Percentiles rank a stretch among this genome's conserved stretches.
Evolutionary conservation across 2,329 filamentous ascomycete species (phyloP).

Genomic region (Trichophyton benhamiae): DNA sequence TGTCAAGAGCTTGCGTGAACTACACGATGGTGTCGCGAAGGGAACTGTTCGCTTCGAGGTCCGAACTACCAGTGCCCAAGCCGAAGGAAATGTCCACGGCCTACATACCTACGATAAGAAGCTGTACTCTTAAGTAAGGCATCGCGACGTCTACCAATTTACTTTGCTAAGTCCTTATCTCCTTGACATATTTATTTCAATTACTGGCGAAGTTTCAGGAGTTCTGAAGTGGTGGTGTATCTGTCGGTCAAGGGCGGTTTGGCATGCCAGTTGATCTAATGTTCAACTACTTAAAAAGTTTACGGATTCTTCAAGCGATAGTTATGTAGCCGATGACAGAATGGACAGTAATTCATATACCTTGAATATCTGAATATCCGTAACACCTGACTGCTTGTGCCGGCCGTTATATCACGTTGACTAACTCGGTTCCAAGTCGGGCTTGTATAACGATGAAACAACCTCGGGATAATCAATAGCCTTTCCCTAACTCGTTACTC

Average conservation of each 20-base stretch:
- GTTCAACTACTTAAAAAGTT: background rate
- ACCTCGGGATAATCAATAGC: background rate
- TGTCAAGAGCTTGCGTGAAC: slow-evolving; percentile 61
- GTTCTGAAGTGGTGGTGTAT: background rate
- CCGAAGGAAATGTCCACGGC: slow-evolving; percentile 89
- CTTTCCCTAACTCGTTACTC: no score
- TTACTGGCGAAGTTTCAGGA: background rate
- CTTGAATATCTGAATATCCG: background rate
- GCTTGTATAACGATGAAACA: background rate
- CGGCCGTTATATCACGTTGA: background rate
- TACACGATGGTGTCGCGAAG: slow-evolving; percentile 61
- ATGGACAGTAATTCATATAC: background rate
- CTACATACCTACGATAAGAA: slow-evolving; percentile 99
- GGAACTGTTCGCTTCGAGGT: slow-evolving; percentile 85
- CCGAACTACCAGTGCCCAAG: slow-evolving; percentile 82
- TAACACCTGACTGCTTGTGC: background rate
- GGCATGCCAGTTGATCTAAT: background rate
- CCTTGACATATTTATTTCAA: background rate
- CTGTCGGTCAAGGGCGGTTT: background rate
- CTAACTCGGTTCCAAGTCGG: background rate
- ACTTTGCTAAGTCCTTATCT: background rate
- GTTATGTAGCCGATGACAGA: background rate
- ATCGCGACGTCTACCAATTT: background rate
- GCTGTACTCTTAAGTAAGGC: slow-evolving; percentile 60
- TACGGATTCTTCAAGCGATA: background rate